Evolutionary conservation across 768 basidiomycete genomes (phyloP).

Genomic region (Pisolithus marmoratus): DNA sequence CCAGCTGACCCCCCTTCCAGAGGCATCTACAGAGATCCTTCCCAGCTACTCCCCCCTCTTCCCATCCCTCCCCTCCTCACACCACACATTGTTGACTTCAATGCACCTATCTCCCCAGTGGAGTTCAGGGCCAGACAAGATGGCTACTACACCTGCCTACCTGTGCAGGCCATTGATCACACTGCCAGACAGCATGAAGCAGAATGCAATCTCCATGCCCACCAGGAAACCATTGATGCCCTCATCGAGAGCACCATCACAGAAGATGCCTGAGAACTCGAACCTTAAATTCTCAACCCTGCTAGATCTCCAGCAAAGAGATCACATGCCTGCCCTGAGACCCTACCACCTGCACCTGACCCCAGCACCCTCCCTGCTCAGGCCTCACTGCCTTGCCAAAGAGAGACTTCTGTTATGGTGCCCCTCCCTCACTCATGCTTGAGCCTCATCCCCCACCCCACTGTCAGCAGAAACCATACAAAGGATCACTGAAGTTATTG

Average conservation of each 20-base stretch:
- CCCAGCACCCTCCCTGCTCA: conserved; percentile 19
- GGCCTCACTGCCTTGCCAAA: no score
- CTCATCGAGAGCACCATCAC: no score
- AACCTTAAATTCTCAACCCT: background rate
- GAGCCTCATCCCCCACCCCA: conserved; percentile 12
- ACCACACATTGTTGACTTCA: conserved; percentile 1
- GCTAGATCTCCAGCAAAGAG: background rate
- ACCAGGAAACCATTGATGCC: no score
- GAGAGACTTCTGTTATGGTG: background rate
- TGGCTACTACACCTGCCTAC: background rate
- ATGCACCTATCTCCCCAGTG: background rate
- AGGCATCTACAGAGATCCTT: background rate
- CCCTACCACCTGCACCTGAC: conserved; percentile 9
- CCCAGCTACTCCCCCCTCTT: conserved; percentile 10
- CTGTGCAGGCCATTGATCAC: background rate
- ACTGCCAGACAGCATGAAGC: background rate
- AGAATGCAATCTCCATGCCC: no score
- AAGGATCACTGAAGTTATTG: conserved; percentile 10
- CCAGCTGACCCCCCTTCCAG: conserved; percentile 16
- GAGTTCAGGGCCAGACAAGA: background rate
- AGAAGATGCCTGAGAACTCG: background rate
- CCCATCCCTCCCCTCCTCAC: conserved; percentile 5
- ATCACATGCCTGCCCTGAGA: background rate
- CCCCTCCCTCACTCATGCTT: background rate
- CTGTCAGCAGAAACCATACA: background rate